Base-by-base conservation (phyloP, 1,139 yeast genomes). In the Pneumocystis wakefieldiae region DNA sequence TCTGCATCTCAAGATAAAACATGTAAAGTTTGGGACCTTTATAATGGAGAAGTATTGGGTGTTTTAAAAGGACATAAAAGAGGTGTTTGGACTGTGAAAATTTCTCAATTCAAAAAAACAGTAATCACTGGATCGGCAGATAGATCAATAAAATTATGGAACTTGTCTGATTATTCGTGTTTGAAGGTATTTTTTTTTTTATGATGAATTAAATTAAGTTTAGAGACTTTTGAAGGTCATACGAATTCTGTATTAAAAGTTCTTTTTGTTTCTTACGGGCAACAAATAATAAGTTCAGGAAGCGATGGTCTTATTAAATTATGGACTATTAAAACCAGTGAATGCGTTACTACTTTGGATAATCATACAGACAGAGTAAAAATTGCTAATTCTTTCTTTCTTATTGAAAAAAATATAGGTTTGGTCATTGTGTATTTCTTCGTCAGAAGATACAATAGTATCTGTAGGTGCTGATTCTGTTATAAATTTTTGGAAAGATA, bases 391-490 rank as follows among this genome's bases (percentile, higher is more conserved):
- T 0, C 28, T 24, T 48, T 24, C 24, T 10, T 48, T 48, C 10
- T 48, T 24, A 24, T 32, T 32, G 35, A 32, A 24, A 48, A 48
- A 48, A 48, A 24, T 19, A 24, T 10, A 48, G 55, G 90, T 92
- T 62, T 94, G 98, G 99, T 87, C 97, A 0, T 75, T 92, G 65
- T 84, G 84, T 62, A 77, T 81, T 1, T 78, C 81, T 66, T 76
- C 81, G 41, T 87, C 86, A 68, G 96, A 95, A 35, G 80, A 80
- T 15, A 79, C 80, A 63, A 80, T 92, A 65, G 81, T 88, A 0
- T 83, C 90, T 64, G 97, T 96, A 0, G 97, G 94, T 73, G 97
- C 96, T 1, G 97, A 92, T 74, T 96, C 97, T 63, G 86, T 88
- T 60, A 80, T 92, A 67, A 87, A 88, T 61, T 78, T 87, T 60